phyloP scores from a whole-genome alignment of 352 stramenopile species.

The Phytopythium helicoides region DNA sequence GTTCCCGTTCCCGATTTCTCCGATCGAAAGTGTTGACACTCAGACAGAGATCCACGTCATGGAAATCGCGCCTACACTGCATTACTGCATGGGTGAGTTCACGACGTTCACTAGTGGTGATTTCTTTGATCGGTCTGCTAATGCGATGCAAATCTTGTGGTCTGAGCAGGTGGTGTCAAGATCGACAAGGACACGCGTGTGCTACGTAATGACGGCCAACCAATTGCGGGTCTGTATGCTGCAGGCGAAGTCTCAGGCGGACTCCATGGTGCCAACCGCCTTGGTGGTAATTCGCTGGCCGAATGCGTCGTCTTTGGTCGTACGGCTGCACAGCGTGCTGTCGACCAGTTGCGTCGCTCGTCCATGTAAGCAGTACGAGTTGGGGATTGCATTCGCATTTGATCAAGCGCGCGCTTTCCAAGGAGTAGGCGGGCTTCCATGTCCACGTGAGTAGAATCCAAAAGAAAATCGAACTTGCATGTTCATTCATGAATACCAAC shows the following conservation, averaged over 20 bases:
- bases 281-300: conserved; percentile 88
- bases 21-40: conserved; percentile 39
- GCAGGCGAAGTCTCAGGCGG: conserved; percentile 93
- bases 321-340: conserved; percentile 58
- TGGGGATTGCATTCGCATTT: too few species aligned
- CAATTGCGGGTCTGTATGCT: conserved; percentile 86
- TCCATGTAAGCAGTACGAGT: conserved; percentile 3
- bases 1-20: conserved; percentile 60
- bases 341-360: conserved; percentile 20
- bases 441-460: too few species aligned
- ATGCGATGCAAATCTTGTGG: conserved; percentile 22
- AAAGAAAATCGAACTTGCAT: too few species aligned
- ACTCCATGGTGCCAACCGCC: conserved; percentile 91
- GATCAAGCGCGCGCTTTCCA: too few species aligned
- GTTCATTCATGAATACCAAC: too few species aligned
- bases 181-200: conserved; percentile 88
- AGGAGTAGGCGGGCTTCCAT: too few species aligned
- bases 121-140: too few species aligned
- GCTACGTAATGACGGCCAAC: conserved; percentile 46
- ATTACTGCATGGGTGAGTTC: conserved; percentile 77
- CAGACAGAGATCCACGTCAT: conserved; percentile 84
- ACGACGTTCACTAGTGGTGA: too few species aligned
- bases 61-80: conserved; percentile 68
- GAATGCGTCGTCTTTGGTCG: conserved; percentile 93
- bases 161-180: conserved; percentile 77